Evolutionary conservation across 805 yeast genomes (phyloP), one percentile per base, ranked within the genome.

Genomic region (Scheffersomyces lignosus): DNA sequence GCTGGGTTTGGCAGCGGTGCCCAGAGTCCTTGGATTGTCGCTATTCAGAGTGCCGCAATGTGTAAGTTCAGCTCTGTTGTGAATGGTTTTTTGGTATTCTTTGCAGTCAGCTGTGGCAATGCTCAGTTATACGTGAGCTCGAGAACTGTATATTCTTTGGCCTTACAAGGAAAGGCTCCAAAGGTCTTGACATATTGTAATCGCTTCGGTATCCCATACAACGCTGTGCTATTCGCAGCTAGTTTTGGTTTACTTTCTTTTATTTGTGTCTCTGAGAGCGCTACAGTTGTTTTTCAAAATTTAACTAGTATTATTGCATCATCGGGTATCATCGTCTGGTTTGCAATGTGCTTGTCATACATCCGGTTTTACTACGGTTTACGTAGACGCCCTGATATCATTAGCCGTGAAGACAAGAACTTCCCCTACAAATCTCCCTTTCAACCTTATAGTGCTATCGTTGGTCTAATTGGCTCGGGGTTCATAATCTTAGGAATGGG

Each of bases 251-350:
- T 78, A 3, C 58, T 84, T 25, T 75, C 88, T 0, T 84, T 67
- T 54, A 53, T 83, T 15, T 75, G 86, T 3, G 79, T 82, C 4
- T 71, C 77, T 29, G 67, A 73, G 37, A 58, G 68, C 26, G 80
- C 89, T 0, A 75, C 83, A 12, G 59, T 66, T 12, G 83, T 83
- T 4, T 86, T 87, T 47, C 83, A 78, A 41, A 77, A 82, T 48
- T 62, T 86, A 40, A 75, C 84, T 5, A 79, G 80, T 47, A 70
- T 86, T 24, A 75, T 86, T 35, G 80, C 90, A 2, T 78, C 90
- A 0, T 75, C 90, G 1, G 90, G 89, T 0, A 75, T 87, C 36
- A 60, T 88, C 24, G 87, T 85, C 29, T 88, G 96, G 96, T 71
- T 73, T 45, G 85, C 87, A 4, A 77, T 83, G 75, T 79, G 84